These are phyloP conservation scores for Clarireedia monteithiana DNA, from an alignment of 2,329 filamentous ascomycete genomes.

Conservation along the genomic window DNA sequence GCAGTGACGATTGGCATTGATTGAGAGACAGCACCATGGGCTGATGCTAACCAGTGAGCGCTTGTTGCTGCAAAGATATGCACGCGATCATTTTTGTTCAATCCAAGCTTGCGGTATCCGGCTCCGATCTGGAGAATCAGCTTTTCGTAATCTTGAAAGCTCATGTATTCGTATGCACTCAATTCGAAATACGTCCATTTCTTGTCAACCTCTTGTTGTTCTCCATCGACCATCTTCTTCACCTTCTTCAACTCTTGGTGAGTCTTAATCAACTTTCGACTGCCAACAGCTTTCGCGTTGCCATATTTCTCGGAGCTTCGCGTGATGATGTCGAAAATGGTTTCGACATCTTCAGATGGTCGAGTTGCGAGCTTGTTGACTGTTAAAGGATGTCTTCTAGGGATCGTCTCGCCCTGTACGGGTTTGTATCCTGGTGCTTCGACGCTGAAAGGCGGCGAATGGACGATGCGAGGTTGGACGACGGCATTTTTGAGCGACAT, in stretches of 20 bases:
- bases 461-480: constrained; percentile 24
- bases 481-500: constrained; percentile 25
- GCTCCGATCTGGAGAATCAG: constrained; percentile 58
- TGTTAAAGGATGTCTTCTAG: constrained; percentile 49
- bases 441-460: constrained; percentile 51
- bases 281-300: constrained; percentile 56
- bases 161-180: constrained; percentile 66
- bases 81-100: constrained; percentile 56
- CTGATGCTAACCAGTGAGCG: constrained; percentile 39
- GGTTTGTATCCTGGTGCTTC: constrained; percentile 51
- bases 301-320: constrained; percentile 56
- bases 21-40: constrained; percentile 60
- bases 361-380: constrained; percentile 48
- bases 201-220: constrained; percentile 73
- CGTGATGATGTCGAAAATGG: constrained; percentile 53
- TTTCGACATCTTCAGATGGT: constrained; percentile 39
- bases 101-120: constrained; percentile 63
- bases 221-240: constrained; percentile 76
- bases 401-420: constrained; percentile 62
- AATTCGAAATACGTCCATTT: constrained; percentile 82
- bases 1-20: constrained; percentile 88
- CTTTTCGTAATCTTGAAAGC: constrained; percentile 68
- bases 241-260: constrained; percentile 79
- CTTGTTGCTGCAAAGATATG: constrained; percentile 73
- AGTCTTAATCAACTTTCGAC: constrained; percentile 62